These are phyloP conservation scores for Xylaria curta DNA, from an alignment of 495 filamentous ascomycete genomes.

Conservation along the genomic window DNA sequence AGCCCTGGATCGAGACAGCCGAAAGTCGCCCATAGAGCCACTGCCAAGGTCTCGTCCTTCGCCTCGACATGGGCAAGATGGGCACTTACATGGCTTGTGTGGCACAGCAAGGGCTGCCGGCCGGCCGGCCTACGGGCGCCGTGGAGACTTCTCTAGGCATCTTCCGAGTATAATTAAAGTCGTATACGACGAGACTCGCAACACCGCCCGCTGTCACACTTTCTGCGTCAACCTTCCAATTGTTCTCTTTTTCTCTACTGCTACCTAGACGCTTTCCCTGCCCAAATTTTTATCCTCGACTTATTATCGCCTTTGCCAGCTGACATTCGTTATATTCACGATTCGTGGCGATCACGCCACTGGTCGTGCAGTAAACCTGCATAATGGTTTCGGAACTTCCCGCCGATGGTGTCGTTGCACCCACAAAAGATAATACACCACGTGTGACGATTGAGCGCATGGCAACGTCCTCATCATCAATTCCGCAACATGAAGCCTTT, in stretches of 20 bases:
- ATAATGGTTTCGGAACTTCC: slow-evolving; percentile 35
- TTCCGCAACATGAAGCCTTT: slow-evolving; percentile 30
- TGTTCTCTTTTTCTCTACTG: not conserved
- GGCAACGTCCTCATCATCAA: slow-evolving; percentile 33
- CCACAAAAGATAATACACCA: slow-evolving; percentile 28
- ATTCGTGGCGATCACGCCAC: not conserved
- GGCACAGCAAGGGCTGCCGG: slow-evolving; percentile 10
- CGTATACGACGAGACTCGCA: not conserved
- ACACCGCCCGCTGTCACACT: not conserved
- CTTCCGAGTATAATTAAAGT: not conserved
- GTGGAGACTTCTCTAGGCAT: not conserved
- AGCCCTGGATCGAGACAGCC: not conserved
- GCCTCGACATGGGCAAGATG: not conserved
- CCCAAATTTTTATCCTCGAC: not conserved
- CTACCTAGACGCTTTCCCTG: not conserved
- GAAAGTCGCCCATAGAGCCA: not conserved
- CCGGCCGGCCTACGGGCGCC: not conserved
- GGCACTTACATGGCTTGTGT: not conserved
- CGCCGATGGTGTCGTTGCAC: slow-evolving; percentile 17
- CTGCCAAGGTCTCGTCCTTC: not conserved
- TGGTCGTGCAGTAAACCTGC: slow-evolving; percentile 7
- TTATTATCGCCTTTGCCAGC: not conserved
- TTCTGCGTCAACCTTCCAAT: not conserved
- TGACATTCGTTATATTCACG: not conserved
- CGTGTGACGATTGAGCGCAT: slow-evolving; percentile 32